These are phyloP conservation scores for Aspergillus viridinutans DNA, from an alignment of 2,329 filamentous ascomycete species.

Conservation along the genomic window DNA sequence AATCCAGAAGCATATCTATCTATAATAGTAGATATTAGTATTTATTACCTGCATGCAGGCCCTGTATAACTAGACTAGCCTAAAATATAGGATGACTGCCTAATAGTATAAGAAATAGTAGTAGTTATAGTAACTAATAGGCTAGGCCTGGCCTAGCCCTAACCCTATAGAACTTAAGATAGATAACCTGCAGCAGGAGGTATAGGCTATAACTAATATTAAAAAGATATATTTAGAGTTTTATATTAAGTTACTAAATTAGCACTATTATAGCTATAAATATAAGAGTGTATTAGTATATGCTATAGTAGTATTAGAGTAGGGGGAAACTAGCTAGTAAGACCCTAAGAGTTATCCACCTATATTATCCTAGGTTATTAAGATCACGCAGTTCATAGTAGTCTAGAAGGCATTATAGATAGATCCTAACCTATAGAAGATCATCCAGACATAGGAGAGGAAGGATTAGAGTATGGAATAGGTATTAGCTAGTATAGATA, in stretches of 20 bases:
- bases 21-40: background rate
- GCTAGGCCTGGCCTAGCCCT: too few relatives aligned
- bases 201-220: background rate
- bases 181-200: too few relatives aligned
- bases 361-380: background rate
- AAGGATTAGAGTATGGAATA: background rate
- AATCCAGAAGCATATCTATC: background rate
- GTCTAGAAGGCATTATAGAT: background rate
- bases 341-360: background rate
- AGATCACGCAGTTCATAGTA: background rate
- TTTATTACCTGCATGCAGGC: background rate
- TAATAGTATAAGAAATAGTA: background rate
- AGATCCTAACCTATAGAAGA: background rate
- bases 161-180: background rate
- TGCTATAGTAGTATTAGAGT: background rate
- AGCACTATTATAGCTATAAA: too few relatives aligned
- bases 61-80: too few relatives aligned
- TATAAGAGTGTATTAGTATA: background rate
- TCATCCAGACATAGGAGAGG: background rate
- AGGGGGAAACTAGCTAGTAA: background rate
- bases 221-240: background rate
- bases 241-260: too few relatives aligned
- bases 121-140: too few relatives aligned
- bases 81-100: too few relatives aligned
- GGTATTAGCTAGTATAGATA: background rate